Percentiles rank a stretch among this genome's conserved stretches.
phyloP scores from a whole-genome alignment of 345 rosid species.

The Hirschfeldia incana region DNA sequence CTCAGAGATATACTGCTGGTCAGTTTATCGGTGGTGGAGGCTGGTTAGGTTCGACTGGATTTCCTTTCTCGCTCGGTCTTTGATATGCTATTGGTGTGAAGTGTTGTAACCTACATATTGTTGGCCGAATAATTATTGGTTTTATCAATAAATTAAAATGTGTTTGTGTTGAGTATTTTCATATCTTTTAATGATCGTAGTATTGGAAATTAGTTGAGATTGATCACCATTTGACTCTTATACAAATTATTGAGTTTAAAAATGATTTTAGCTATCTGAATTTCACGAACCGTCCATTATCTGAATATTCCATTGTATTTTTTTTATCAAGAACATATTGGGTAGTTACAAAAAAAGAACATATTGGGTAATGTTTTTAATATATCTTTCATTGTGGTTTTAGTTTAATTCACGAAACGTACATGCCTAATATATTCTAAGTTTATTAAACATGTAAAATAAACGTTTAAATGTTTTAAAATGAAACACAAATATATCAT shows the following conservation, averaged over 20 bases:
- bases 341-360: too few species aligned
- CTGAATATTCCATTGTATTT: not conserved
- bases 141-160: not conserved
- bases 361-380: not conserved
- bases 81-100: constrained; percentile 23
- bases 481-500: not conserved
- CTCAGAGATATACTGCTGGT: constrained; percentile 51
- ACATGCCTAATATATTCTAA: not conserved
- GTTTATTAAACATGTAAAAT: not conserved
- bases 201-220: not conserved
- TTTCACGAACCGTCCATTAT: not conserved
- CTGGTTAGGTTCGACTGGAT: constrained; percentile 72
- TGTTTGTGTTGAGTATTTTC: not conserved
- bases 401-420: not conserved
- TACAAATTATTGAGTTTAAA: not conserved
- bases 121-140: constrained; percentile 3
- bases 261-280: not conserved
- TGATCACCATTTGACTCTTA: not conserved
- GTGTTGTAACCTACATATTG: not conserved
- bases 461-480: not conserved
- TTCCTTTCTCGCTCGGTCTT: constrained; percentile 72
- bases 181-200: not conserved
- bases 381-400: not conserved
- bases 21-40: constrained; percentile 62
- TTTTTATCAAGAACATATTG: too few species aligned